Conservation (phyloP, 768 basidiomycete species). For the Leccinum longicurvipes region DNA sequence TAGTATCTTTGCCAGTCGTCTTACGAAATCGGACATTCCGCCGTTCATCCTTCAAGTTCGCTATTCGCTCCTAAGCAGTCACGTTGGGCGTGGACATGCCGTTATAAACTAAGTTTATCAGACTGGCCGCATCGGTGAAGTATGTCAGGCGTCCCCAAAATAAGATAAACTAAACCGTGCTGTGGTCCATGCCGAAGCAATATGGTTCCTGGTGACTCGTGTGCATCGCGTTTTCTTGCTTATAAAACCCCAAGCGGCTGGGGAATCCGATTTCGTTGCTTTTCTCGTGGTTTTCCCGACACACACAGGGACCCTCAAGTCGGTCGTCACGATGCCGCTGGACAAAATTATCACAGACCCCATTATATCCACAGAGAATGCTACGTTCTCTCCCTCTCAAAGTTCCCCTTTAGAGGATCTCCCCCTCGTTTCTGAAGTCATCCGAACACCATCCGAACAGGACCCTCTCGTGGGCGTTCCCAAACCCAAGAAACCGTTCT, state of each 20-base stretch:
- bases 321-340: slow-evolving; percentile 18
- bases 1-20: too few species aligned
- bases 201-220: slow-evolving; percentile 16
- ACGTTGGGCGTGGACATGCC: not conserved
- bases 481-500: slow-evolving; percentile 43
- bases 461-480: slow-evolving; percentile 30
- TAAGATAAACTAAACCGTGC: not conserved
- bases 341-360: slow-evolving; percentile 34
- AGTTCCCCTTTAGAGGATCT: slow-evolving; percentile 22
- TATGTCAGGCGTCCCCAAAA: not conserved
- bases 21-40: not conserved
- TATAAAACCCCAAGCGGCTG: slow-evolving; percentile 20
- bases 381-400: slow-evolving; percentile 24
- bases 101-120: not conserved
- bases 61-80: not conserved
- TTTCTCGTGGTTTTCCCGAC: not conserved
- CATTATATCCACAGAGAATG: slow-evolving; percentile 35
- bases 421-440: slow-evolving; percentile 4
- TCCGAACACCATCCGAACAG: slow-evolving; percentile 28
- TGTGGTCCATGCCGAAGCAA: slow-evolving; percentile 7
- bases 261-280: slow-evolving; percentile 7
- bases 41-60: not conserved
- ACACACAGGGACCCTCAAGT: not conserved
- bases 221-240: slow-evolving; percentile 19
- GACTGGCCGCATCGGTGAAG: not conserved